Conservation (phyloP, 192 early-diverging fungal genomes). For the Coemansia sp. region DNA sequence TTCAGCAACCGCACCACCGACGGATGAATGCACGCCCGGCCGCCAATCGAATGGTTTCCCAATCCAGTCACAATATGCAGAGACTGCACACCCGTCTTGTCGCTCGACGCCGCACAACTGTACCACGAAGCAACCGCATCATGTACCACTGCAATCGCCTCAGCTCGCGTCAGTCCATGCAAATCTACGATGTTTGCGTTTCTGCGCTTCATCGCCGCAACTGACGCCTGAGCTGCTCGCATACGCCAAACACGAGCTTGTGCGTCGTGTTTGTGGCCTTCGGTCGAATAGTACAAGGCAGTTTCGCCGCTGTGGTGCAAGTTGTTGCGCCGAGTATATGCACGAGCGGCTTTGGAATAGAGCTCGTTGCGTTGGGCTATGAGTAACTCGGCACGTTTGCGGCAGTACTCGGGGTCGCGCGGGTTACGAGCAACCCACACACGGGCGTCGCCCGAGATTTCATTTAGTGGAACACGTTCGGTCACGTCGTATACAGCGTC, state of each 20-base stretch:
- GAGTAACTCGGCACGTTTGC: constrained; percentile 17
- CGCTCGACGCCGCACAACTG: not conserved
- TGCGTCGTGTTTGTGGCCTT: constrained; percentile 34
- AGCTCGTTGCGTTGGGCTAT: constrained; percentile 43
- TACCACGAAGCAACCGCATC: constrained; percentile 62
- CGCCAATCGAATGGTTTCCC: constrained; percentile 64
- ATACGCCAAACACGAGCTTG: constrained; percentile 50
- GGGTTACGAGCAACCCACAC: constrained; percentile 31
- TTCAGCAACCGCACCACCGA: constrained; percentile 52
- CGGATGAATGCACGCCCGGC: constrained; percentile 59
- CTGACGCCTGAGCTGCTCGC: constrained; percentile 46
- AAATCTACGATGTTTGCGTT: constrained; percentile 65
- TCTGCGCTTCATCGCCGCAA: constrained; percentile 41
- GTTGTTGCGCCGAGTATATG: constrained; percentile 26
- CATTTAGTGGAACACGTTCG: constrained; percentile 29
- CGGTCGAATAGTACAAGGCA: constrained; percentile 46
- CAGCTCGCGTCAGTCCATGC: constrained; percentile 64
- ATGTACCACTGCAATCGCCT: constrained; percentile 61
- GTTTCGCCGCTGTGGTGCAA: constrained; percentile 28
- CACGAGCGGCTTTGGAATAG: constrained; percentile 38
- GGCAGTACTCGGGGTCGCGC: constrained; percentile 36
- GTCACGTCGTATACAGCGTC: constrained; percentile 12
- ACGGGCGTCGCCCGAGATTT: constrained; percentile 30
- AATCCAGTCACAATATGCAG: constrained; percentile 68
- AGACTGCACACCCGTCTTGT: constrained; percentile 21